Conservation (phyloP, 108 stramenopile genomes). For the Cyclostephanos invisitatus region DNA sequence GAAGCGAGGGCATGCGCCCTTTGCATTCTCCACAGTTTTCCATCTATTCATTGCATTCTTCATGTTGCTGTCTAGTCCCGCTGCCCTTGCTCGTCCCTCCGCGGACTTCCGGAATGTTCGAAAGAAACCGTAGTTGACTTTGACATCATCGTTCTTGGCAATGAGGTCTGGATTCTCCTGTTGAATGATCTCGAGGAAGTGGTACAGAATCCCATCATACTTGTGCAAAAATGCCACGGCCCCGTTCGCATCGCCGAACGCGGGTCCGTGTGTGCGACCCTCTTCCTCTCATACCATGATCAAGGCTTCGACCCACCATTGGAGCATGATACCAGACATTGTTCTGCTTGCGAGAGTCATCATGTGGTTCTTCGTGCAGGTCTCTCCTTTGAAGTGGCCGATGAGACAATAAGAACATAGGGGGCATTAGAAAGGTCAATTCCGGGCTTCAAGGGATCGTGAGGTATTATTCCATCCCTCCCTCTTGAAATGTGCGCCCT, state of each 20-base stretch:
- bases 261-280: not conserved
- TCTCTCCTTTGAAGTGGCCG: slow-evolving; percentile 29
- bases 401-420: slow-evolving; percentile 17
- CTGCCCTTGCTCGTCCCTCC: not conserved
- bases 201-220: not conserved
- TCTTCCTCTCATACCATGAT: not conserved
- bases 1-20: not conserved
- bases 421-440: slow-evolving; percentile 6
- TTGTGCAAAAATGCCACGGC: not conserved
- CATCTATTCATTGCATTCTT: slow-evolving; percentile 3
- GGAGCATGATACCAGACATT: not conserved
- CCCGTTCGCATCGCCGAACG: not conserved
- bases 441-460: not conserved
- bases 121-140: not conserved
- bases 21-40: not conserved
- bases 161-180: not conserved
- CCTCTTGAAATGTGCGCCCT: not conserved
- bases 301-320: slow-evolving; percentile 17
- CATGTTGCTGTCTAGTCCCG: not conserved
- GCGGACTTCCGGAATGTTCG: not conserved
- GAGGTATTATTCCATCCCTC: not conserved
- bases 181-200: not conserved
- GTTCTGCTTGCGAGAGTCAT: slow-evolving; percentile 6
- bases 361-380: not conserved
- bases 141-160: not conserved